Evolutionary conservation across 768 basidiomycete species (phyloP).

Genomic region (Termitomyces sp.): DNA sequence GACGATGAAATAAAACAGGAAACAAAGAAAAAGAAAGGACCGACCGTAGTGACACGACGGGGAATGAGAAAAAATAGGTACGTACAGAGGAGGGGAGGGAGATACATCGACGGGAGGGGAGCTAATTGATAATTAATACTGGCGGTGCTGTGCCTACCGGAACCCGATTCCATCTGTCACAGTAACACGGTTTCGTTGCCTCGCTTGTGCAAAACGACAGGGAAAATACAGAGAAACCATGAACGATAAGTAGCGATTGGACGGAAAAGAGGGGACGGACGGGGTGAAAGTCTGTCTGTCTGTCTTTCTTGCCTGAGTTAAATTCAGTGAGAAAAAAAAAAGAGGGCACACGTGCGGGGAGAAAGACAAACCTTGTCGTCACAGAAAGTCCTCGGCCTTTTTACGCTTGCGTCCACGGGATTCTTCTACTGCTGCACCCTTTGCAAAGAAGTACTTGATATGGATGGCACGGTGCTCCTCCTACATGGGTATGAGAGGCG

Average conservation of each 20-base stretch:
- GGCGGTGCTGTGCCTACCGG: constrained; percentile 9
- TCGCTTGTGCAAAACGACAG: not conserved
- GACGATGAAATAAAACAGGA: not conserved
- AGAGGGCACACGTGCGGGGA: not conserved
- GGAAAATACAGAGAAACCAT: not conserved
- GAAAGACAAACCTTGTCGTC: not conserved
- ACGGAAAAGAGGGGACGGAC: constrained; percentile 25
- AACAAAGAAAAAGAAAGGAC: not conserved
- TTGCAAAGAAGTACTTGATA: constrained; percentile 54
- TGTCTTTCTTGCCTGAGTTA: not conserved
- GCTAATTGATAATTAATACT: not conserved
- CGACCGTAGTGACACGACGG: constrained; percentile 1
- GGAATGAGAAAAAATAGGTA: not conserved
- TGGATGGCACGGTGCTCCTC: constrained; percentile 73
- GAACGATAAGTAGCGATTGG: constrained; percentile 9
- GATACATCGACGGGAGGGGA: not conserved
- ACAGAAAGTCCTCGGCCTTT: constrained; percentile 83
- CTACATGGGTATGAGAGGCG: constrained; percentile 29
- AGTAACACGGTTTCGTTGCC: not conserved
- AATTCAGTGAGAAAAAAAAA: not conserved
- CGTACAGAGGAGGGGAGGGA: not conserved
- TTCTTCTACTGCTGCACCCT: constrained; percentile 45
- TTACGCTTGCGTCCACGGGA: constrained; percentile 79
- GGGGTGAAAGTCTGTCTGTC: constrained; percentile 17
- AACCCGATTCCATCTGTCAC: not conserved